Base-by-base conservation (phyloP, 352 stramenopile genomes). In the Hyaloperonospora brassicae region DNA sequence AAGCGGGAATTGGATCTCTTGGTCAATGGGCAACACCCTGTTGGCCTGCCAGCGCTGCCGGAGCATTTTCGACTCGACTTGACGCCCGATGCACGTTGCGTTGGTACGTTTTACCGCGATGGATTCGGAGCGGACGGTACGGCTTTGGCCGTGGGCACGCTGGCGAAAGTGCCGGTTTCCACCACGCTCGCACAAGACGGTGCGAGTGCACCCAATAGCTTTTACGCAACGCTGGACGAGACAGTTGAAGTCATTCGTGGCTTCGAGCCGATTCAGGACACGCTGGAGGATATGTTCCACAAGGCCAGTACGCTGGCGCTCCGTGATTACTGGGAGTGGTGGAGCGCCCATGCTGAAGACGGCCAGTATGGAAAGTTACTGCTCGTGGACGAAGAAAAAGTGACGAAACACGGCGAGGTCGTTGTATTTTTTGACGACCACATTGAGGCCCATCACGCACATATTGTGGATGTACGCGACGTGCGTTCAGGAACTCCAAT, bases 391-490 rank as follows among this genome's bases (percentile, higher is more conserved):
- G 50, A 66, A 13, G 21, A 40, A 5, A 23, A 38, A 17, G 27
- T 13, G 13, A 49, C 57, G 34, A 46, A 54, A n/a, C 12, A 49
- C 12, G 44, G 25, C 35, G 59, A 76, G 0, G 21, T 66, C 1
- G 39, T 44, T 2, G 64, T 88, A 25, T 92, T 90, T 55, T 84
- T 90, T 53, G 82, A 92, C 48, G 80, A 92, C 52, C 82, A 92
- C 55, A 84, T 92, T 41, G 78, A 92, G 44, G 70, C 73, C 1
- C 66, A 85, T 39, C 62, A 87, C 49, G 55, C 76, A 11, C 80
- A 92, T 57, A 94, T 89, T 68, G 82, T 91, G 8, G 82, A 90
- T 38, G 82, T 88, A 12, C 81, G 84, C 30, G 72, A 87, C 52
- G 68, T 64, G 11, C 36, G 52, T 6, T 74, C 68, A 1, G 84